A percentile compares a stretch with the other conserved stretches of the same genome.
Conservation (phyloP, 2,329 filamentous ascomycete species). For the Pyrenophora teres region DNA sequence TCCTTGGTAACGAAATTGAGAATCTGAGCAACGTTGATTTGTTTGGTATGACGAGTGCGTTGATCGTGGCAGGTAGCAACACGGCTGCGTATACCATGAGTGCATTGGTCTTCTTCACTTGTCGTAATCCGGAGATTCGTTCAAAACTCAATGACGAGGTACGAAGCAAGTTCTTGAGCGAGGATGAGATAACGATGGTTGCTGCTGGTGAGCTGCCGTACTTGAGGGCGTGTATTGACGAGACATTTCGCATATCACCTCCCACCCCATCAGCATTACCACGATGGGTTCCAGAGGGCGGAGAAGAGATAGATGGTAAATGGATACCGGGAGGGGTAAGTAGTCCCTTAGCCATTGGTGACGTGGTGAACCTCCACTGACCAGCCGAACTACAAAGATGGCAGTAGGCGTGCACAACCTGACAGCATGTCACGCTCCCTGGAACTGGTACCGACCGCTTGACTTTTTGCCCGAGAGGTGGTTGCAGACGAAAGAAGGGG, state of each 20-base stretch:
- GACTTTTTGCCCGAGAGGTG: slow-evolving; percentile 6
- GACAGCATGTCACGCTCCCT: slow-evolving; percentile 2
- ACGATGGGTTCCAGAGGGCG: slow-evolving; percentile 5
- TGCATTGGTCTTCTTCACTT: slow-evolving; percentile 4
- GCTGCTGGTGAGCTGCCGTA: slow-evolving; percentile 3
- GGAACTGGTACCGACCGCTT: slow-evolving; percentile 7
- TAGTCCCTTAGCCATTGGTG: background rate
- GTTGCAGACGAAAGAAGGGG: slow-evolving; percentile 6
- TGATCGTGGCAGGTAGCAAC: slow-evolving; percentile 6
- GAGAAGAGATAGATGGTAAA: slow-evolving; percentile 7
- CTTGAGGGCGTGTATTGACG: slow-evolving; percentile 5
- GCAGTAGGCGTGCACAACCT: slow-evolving; percentile 6
- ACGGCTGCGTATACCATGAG: slow-evolving; percentile 6
- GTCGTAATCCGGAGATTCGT: background rate
- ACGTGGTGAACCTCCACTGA: background rate
- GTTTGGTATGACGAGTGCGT: slow-evolving; percentile 5
- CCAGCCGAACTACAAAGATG: background rate
- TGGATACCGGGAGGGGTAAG: slow-evolving; percentile 5
- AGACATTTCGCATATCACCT: slow-evolving; percentile 3
- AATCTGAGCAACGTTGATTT: slow-evolving; percentile 2
- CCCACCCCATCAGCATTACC: slow-evolving; percentile 4
- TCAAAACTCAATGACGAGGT: background rate
- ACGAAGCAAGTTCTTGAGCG: slow-evolving; percentile 2
- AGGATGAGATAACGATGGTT: slow-evolving; percentile 4
- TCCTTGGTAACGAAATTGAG: slow-evolving; percentile 4